Evolutionary conservation across 164 flowering plant genomes (phyloP), one percentile per base, ranked within the genome.

Genomic region (Liquidambar formosana): DNA sequence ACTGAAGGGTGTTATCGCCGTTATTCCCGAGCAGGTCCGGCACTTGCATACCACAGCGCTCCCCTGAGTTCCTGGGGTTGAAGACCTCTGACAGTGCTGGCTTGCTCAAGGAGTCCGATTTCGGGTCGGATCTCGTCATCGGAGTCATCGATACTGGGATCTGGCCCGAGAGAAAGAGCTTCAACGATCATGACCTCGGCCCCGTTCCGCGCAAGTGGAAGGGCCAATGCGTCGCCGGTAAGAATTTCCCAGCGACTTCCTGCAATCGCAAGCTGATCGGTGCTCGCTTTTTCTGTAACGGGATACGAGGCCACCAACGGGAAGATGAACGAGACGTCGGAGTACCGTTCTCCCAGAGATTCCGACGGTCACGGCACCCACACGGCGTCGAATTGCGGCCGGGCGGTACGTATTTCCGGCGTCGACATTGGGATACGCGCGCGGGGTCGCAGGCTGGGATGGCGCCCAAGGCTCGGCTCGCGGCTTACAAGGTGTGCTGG

Each of bases 351-450:
- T 0, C 87, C 97, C 0, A 69, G 97, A 8, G 99, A 95, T 73
- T 83, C 94, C 14, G 97, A 91, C 67, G 99, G 99, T 0, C 99
- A 95, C 59, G 99, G 99, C 6, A 93, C 97, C 0, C 99, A 95
- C 82, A 95, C 99, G 0, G 92, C 99, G 0, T 93, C 98, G n/a
- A 1, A 95, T 89, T 5, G 96, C 98, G 27, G 99, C 99, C 44
- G 99, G 99, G 1, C 75, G 97, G 70, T 89, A 89, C 72, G 99
- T 93, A 0, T 89, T 76, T 56, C 89, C 89, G 6, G 99, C 99
- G 0, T 84, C 94, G 0, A 85, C 88, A 0, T 79, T 93, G 3
- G 99, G 99, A 0, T 93, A 89, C 71, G 98, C 99, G 0, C 82
- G 82, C 1, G 99, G 99, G 5, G 82, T 89, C 1, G 99, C 98